Evolutionary conservation across 495 filamentous ascomycete species (phyloP).

Genomic region (Talaromyces stipitatus): DNA sequence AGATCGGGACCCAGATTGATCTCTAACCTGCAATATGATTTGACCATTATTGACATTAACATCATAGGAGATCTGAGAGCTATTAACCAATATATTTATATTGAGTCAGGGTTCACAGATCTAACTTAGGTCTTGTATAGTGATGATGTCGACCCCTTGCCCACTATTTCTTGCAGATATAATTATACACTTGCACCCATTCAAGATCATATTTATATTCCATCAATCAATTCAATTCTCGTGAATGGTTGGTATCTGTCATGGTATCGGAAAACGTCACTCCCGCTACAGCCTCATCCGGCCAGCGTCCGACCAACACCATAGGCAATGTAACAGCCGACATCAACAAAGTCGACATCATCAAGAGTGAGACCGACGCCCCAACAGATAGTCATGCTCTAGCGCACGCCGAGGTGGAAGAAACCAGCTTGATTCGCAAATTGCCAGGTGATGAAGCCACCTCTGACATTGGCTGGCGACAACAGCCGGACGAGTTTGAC

Average conservation of each 20-base stretch:
- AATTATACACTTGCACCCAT: not conserved
- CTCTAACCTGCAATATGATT: not conserved
- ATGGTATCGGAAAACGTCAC: slow-evolving; percentile 1
- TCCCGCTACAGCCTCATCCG: not conserved
- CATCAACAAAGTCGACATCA: slow-evolving; percentile 2
- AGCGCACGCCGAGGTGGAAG: slow-evolving; percentile 33
- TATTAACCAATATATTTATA: not conserved
- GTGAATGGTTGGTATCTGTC: not conserved
- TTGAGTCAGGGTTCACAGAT: not conserved
- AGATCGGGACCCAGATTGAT: not conserved
- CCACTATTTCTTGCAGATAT: not conserved
- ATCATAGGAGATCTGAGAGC: not conserved
- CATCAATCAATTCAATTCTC: not conserved
- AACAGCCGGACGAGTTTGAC: slow-evolving; percentile 48
- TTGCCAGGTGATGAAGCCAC: slow-evolving; percentile 41
- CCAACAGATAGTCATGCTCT: slow-evolving; percentile 44
- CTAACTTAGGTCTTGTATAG: not conserved
- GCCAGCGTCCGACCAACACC: slow-evolving; percentile 1
- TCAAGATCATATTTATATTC: not conserved
- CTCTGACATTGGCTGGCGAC: slow-evolving; percentile 68
- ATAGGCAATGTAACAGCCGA: not conserved
- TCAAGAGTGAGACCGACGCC: slow-evolving; percentile 1
- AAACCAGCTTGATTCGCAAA: slow-evolving; percentile 43
- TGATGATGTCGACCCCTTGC: not conserved
- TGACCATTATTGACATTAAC: not conserved